Conservation (phyloP, 1,284 basidiomycete genomes). For the Vanrija sp. region DNA sequence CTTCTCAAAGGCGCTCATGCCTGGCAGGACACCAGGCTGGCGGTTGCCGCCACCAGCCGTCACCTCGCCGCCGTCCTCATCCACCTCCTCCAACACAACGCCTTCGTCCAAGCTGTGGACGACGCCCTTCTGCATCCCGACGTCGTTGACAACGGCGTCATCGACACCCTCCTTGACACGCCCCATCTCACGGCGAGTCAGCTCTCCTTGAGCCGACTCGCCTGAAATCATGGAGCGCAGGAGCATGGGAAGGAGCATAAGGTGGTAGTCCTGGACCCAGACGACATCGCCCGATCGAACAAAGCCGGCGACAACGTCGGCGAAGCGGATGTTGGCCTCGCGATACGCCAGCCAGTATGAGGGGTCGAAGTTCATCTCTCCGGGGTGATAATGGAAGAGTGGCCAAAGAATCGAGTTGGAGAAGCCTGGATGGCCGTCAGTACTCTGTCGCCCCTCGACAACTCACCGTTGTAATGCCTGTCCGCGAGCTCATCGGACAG, state of each 20-base stretch:
- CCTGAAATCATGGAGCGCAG: conserved; percentile 83
- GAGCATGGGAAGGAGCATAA: conserved; percentile 96
- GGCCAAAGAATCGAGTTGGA: conserved; percentile 99
- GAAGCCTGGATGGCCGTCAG: conserved; percentile 54
- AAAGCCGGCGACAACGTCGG: conserved; percentile 76
- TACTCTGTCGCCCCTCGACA: not conserved
- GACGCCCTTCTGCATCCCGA: conserved; percentile 37
- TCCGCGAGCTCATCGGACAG: conserved; percentile 96
- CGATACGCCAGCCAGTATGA: conserved; percentile 97
- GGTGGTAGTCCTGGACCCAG: conserved; percentile 97
- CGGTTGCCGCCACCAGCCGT: conserved; percentile 12
- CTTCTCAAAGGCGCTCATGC: conserved; percentile 41
- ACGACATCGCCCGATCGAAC: conserved; percentile 85
- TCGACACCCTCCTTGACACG: conserved; percentile 70
- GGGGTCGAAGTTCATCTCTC: conserved; percentile 99
- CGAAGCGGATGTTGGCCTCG: conserved; percentile 93
- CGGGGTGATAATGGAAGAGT: conserved; percentile 97
- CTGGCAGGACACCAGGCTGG: conserved; percentile 21
- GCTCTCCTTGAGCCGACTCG: conserved; percentile 57
- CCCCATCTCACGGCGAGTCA: conserved; percentile 64
- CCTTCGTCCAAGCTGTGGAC: conserved; percentile 32
- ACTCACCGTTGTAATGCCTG: conserved; percentile 84
- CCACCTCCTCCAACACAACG: conserved; percentile 38
- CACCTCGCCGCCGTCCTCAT: conserved; percentile 37
- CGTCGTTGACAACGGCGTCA: conserved; percentile 54